Conservation (phyloP, 306 rosid species). For the Cucumis sativus region DNA sequence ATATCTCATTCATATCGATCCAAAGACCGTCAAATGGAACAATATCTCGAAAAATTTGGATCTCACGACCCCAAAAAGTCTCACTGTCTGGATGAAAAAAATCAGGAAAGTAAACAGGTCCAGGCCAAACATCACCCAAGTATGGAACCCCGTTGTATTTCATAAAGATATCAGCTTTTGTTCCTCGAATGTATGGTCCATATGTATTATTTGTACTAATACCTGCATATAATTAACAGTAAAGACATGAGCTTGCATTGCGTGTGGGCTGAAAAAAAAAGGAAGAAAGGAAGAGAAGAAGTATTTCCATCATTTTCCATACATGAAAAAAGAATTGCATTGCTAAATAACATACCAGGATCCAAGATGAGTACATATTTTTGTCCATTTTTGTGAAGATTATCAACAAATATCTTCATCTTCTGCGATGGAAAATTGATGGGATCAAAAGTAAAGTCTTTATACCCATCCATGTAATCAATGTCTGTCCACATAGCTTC, state of each 20-base stretch:
- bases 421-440: slow-evolving; percentile 55
- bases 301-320: not conserved
- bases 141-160: slow-evolving; percentile 55
- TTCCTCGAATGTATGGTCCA: slow-evolving; percentile 53
- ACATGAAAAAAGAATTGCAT: not conserved
- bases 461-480: slow-evolving; percentile 82
- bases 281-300: not conserved
- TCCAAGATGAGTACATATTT: slow-evolving; percentile 74
- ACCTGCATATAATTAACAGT: slow-evolving; percentile 27
- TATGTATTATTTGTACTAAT: slow-evolving; percentile 46
- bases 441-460: slow-evolving; percentile 85
- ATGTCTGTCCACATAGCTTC: slow-evolving; percentile 95
- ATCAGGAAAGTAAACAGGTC: slow-evolving; percentile 68
- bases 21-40: slow-evolving; percentile 77
- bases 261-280: not conserved
- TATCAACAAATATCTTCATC: slow-evolving; percentile 43
- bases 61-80: slow-evolving; percentile 54
- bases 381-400: slow-evolving; percentile 64
- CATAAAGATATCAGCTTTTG: slow-evolving; percentile 50
- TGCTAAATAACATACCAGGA: slow-evolving; percentile 43
- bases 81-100: slow-evolving; percentile 49
- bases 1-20: slow-evolving; percentile 81
- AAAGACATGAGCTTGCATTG: not conserved
- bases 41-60: slow-evolving; percentile 34
- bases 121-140: slow-evolving; percentile 85